These are phyloP conservation scores for Mayamaea pseudoterrestris DNA, from an alignment of 108 stramenopile species.

Conservation along the genomic window DNA sequence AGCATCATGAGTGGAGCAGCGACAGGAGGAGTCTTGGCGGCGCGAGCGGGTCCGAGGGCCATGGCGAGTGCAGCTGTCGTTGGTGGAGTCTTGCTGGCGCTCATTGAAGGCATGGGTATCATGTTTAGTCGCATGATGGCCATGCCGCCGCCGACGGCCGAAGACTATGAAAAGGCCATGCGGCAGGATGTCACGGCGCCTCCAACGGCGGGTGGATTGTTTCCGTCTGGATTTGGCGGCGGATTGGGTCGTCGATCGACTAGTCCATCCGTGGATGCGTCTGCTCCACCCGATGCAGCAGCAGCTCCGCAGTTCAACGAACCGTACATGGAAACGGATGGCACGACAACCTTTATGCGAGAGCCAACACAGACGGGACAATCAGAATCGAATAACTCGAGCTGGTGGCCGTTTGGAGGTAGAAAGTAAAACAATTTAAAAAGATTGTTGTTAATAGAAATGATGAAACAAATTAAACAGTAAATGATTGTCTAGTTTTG, in stretches of 20 bases:
- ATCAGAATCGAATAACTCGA: background rate
- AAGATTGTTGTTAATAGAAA: too few relatives aligned
- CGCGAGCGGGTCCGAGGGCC: conserved; percentile 91
- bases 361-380: conserved; percentile 13
- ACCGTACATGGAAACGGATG: conserved; percentile 4
- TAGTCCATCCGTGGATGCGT: conserved; percentile 4
- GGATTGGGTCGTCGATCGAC: conserved; percentile 8
- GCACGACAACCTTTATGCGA: conserved; percentile 29
- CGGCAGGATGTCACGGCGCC: conserved; percentile 77
- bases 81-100: conserved; percentile 89
- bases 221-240: conserved; percentile 25
- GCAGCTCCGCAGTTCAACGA: conserved; percentile 1
- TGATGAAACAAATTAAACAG: too few relatives aligned
- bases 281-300: conserved; percentile 5
- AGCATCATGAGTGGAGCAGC: conserved; percentile 89
- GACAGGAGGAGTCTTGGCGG: conserved; percentile 91
- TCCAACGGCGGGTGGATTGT: conserved; percentile 71
- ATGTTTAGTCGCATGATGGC: conserved; percentile 49
- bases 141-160: conserved; percentile 32
- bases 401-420: conserved; percentile 26
- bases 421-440: too few relatives aligned
- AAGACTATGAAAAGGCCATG: conserved; percentile 18
- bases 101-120: conserved; percentile 97
- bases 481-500: too few relatives aligned
- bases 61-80: conserved; percentile 88